These are phyloP conservation scores for Ocimum tenuiflorum DNA, from an alignment of 257 asterid genomes.

Conservation along the genomic window DNA sequence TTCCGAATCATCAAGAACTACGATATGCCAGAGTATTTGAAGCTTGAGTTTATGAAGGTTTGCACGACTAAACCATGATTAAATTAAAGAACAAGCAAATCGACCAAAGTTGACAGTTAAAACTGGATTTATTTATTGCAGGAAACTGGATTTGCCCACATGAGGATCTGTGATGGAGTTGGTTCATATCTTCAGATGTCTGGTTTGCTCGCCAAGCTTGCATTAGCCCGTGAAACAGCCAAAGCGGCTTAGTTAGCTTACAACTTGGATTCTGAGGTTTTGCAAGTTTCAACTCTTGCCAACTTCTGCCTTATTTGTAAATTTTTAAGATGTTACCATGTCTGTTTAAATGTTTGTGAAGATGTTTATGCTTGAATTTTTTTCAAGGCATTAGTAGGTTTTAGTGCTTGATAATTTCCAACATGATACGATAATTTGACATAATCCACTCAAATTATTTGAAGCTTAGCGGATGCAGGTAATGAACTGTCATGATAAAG, in stretches of 20 bases:
- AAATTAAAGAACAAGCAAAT: too few relatives aligned
- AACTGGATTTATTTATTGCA: constrained; percentile 14
- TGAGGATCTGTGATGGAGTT: constrained; percentile 96
- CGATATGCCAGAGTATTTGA: constrained; percentile 89
- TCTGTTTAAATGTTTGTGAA: background rate
- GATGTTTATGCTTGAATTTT: too few relatives aligned
- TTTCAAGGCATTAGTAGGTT: too few relatives aligned
- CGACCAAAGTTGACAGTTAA: too few relatives aligned
- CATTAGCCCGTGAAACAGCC: constrained; percentile 69
- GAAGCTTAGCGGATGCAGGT: too few relatives aligned
- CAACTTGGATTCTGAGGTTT: background rate
- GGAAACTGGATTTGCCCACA: constrained; percentile 98
- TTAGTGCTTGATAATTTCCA: too few relatives aligned
- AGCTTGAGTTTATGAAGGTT: constrained; percentile 93
- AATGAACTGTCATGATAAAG: too few relatives aligned
- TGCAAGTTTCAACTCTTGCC: background rate
- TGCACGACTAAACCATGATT: background rate
- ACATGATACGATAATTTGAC: too few relatives aligned
- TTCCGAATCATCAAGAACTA: constrained; percentile 83
- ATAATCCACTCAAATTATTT: too few relatives aligned
- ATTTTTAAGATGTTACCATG: background rate
- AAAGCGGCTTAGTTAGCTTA: constrained; percentile 43
- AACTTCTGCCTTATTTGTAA: background rate
- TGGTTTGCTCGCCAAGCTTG: constrained; percentile 73
- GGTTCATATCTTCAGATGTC: constrained; percentile 94